Percentiles rank a stretch among this genome's conserved stretches.
These are phyloP conservation scores for Biscogniauxia mediterranea DNA, from an alignment of 2,329 filamentous ascomycete genomes.

Conservation along the genomic window DNA sequence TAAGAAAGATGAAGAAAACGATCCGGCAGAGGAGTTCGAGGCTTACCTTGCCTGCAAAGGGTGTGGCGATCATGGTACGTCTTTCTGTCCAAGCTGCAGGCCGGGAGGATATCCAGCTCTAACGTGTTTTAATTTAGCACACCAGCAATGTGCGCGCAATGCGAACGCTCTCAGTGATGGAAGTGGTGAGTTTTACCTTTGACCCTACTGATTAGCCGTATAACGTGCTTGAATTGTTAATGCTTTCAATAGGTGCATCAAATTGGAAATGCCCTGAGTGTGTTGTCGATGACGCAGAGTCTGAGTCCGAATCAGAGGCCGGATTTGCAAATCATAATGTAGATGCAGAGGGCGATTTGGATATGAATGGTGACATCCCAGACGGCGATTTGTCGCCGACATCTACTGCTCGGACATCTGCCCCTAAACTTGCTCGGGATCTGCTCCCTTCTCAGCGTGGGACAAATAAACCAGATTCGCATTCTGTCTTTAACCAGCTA, in stretches of 20 bases:
- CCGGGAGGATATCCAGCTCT: constrained; percentile 32
- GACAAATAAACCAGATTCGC: constrained; percentile 63
- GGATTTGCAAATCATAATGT: constrained; percentile 27
- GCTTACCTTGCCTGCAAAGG: constrained; percentile 71
- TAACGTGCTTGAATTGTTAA: constrained; percentile 24
- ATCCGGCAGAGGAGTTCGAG: constrained; percentile 70
- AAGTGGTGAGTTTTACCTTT: constrained; percentile 53
- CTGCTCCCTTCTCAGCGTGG: constrained; percentile 68
- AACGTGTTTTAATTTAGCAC: constrained; percentile 60
- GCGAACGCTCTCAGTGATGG: constrained; percentile 60
- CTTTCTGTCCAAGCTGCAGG: constrained; percentile 10
- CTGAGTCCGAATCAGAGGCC: constrained; percentile 28
- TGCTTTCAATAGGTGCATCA: constrained; percentile 36
- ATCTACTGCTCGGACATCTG: constrained; percentile 51
- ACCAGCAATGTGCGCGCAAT: constrained; percentile 83
- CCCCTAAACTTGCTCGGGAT: constrained; percentile 67
- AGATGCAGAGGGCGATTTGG: constrained; percentile 27
- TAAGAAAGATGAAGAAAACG: constrained; percentile 38
- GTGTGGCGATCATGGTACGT: constrained; percentile 82
- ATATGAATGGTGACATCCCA: constrained; percentile 32
- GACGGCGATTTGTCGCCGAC: constrained; percentile 39
- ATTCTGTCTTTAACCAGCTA: constrained; percentile 74
- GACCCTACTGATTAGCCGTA: constrained; percentile 7
- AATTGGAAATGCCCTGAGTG: constrained; percentile 55
- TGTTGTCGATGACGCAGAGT: constrained; percentile 27